Conservation (phyloP, 305 asterid genomes). For the Fraxinus velutina region DNA sequence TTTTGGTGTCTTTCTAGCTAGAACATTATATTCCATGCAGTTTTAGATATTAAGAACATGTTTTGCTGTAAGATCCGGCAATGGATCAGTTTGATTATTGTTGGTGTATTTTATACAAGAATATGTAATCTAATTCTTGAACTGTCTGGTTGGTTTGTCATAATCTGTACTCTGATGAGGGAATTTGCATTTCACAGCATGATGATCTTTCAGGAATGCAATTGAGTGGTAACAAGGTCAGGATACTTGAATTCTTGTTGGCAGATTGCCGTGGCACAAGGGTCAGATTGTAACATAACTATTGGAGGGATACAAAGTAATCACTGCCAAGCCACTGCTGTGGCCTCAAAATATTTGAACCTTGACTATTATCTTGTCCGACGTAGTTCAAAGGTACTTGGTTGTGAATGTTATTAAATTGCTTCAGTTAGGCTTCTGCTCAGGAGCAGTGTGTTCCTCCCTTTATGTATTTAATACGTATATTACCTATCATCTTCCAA, state of each 20-base stretch:
- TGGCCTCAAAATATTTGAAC: conserved; percentile 82
- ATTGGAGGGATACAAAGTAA: conserved; percentile 96
- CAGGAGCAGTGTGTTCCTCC: background rate
- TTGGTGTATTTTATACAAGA: background rate
- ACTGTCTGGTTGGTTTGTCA: background rate
- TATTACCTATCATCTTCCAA: conserved; percentile 14
- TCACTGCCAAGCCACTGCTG: conserved; percentile 95
- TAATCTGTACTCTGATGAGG: conserved; percentile 20
- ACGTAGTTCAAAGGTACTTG: conserved; percentile 78
- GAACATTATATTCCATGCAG: background rate
- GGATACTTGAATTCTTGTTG: conserved; percentile 90
- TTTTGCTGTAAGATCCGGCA: background rate
- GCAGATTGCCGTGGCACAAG: conserved; percentile 67
- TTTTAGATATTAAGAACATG: background rate
- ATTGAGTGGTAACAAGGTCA: conserved; percentile 91
- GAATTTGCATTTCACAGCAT: conserved; percentile 48
- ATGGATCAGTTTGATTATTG: background rate
- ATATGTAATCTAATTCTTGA: background rate
- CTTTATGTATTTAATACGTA: background rate
- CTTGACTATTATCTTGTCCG: conserved; percentile 66
- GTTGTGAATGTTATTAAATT: background rate
- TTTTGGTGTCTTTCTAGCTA: background rate
- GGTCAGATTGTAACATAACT: conserved; percentile 80
- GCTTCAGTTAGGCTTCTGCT: conserved; percentile 3
- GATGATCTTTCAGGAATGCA: conserved; percentile 98